A percentile compares a stretch with the other conserved stretches of the same genome.
These are phyloP conservation scores for Phialophora tarda DNA, from an alignment of 2,329 filamentous ascomycete species.

Conservation along the genomic window DNA sequence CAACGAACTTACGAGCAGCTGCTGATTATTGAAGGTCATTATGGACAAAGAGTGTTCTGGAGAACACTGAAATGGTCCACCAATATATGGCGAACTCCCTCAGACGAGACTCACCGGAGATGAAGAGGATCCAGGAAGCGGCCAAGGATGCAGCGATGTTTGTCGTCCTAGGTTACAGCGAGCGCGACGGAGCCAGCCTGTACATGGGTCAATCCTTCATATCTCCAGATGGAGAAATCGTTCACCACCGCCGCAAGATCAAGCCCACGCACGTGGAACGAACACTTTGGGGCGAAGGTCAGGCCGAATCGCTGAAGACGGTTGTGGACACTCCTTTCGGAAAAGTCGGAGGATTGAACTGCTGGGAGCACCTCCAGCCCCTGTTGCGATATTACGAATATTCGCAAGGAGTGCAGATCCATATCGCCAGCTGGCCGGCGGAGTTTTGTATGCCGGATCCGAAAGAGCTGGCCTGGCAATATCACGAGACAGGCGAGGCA, in stretches of 20 bases:
- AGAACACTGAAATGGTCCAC: slow-evolving; percentile 22
- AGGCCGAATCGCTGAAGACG: slow-evolving; percentile 47
- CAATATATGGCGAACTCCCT: slow-evolving; percentile 20
- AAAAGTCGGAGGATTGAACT: slow-evolving; percentile 47
- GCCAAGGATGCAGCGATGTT: slow-evolving; percentile 49
- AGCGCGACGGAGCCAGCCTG: slow-evolving; percentile 47
- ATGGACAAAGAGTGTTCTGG: slow-evolving; percentile 22
- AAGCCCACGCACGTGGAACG: slow-evolving; percentile 62
- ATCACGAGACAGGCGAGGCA: slow-evolving; percentile 13
- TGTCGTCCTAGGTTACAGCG: slow-evolving; percentile 55
- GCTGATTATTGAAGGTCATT: neutral
- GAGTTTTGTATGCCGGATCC: slow-evolving; percentile 8
- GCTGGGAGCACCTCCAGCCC: slow-evolving; percentile 60
- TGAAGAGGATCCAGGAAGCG: slow-evolving; percentile 45
- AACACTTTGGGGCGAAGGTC: slow-evolving; percentile 57
- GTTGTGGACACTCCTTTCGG: slow-evolving; percentile 51
- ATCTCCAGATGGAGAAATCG: slow-evolving; percentile 49
- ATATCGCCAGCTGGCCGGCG: slow-evolving; percentile 57
- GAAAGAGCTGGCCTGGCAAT: slow-evolving; percentile 12
- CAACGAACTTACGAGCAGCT: neutral
- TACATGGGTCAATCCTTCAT: slow-evolving; percentile 58
- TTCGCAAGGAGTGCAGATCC: slow-evolving; percentile 54
- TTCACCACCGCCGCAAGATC: slow-evolving; percentile 55
- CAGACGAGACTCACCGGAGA: slow-evolving; percentile 41
- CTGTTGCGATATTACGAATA: slow-evolving; percentile 57